A percentile compares a stretch with the other conserved stretches of the same genome.
Evolutionary conservation across 495 filamentous ascomycete genomes (phyloP).

Genomic region (Penicillium samsonianum): DNA sequence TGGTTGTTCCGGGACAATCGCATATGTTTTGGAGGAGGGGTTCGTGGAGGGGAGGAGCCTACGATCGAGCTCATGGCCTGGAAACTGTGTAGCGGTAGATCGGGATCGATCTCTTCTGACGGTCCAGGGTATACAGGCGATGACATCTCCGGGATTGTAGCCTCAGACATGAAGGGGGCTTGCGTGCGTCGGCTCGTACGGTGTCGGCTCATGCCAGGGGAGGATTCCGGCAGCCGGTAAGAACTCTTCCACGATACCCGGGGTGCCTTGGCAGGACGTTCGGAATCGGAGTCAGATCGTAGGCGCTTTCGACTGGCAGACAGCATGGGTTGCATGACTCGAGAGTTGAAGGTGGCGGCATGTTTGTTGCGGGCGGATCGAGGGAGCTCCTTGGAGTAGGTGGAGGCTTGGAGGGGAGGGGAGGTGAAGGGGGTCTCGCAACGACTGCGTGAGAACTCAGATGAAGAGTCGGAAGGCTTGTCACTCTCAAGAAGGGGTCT

Average conservation of each 20-base stretch:
- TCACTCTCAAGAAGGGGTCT: slow-evolving; percentile 38
- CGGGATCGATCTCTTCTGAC: slow-evolving; percentile 73
- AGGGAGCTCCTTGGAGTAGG: slow-evolving; percentile 49
- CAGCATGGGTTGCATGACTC: slow-evolving; percentile 49
- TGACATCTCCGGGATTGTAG: slow-evolving; percentile 62
- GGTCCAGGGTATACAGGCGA: slow-evolving; percentile 61
- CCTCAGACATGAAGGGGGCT: slow-evolving; percentile 71
- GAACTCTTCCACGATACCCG: slow-evolving; percentile 70
- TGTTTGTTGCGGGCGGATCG: slow-evolving; percentile 49
- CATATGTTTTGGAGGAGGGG: slow-evolving; percentile 69
- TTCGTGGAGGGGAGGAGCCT: slow-evolving; percentile 76
- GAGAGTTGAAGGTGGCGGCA: slow-evolving; percentile 50
- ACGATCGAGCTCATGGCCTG: slow-evolving; percentile 54
- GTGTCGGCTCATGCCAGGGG: slow-evolving; percentile 59
- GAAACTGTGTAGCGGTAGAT: slow-evolving; percentile 77
- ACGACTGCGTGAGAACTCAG: slow-evolving; percentile 54
- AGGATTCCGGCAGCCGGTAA: slow-evolving; percentile 77
- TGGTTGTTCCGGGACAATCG: slow-evolving; percentile 50
- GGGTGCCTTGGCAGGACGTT: slow-evolving; percentile 56
- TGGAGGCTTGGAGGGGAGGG: slow-evolving; percentile 39
- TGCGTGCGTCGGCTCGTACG: slow-evolving; percentile 48
- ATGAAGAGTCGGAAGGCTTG: slow-evolving; percentile 74
- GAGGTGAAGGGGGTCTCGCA: slow-evolving; percentile 51
- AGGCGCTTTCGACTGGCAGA: slow-evolving; percentile 63
- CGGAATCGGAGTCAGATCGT: slow-evolving; percentile 64